Conservation (phyloP, 176 grass and related monocot genomes). For the Pontederia crassipes region DNA sequence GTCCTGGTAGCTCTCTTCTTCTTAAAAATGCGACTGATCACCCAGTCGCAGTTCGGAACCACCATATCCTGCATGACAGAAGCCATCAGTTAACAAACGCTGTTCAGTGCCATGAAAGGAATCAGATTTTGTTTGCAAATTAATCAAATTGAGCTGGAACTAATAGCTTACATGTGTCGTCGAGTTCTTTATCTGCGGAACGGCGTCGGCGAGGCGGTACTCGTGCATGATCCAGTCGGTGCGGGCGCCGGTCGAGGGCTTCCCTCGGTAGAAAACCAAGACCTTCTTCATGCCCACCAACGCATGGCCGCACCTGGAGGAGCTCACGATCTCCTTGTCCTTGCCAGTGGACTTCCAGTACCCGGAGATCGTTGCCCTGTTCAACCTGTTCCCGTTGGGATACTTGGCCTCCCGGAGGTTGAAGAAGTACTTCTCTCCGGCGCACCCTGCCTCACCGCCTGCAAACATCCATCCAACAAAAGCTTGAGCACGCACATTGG, state of each 20-base stretch:
- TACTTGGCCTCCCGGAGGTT: slow-evolving; percentile 64
- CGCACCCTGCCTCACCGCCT: slow-evolving; percentile 19
- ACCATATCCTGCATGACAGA: slow-evolving; percentile 8
- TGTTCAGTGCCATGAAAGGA: not conserved
- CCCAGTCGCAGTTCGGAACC: slow-evolving; percentile 36
- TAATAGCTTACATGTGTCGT: slow-evolving; percentile 15
- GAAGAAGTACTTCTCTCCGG: slow-evolving; percentile 64
- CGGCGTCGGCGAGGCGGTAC: slow-evolving; percentile 47
- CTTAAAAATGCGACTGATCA: slow-evolving; percentile 70
- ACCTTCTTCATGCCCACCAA: slow-evolving; percentile 53
- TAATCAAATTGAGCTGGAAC: not conserved
- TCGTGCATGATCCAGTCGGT: slow-evolving; percentile 78
- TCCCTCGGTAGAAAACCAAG: slow-evolving; percentile 57
- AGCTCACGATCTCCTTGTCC: slow-evolving; percentile 40
- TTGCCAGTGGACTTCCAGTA: slow-evolving; percentile 71
- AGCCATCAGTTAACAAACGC: slow-evolving; percentile 9
- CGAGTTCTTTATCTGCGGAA: slow-evolving; percentile 28
- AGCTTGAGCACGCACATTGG: slow-evolving; percentile 3
- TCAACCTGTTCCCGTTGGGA: slow-evolving; percentile 37
- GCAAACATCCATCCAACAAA: not conserved
- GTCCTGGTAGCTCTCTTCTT: slow-evolving; percentile 31
- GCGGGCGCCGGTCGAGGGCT: slow-evolving; percentile 29
- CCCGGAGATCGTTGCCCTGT: slow-evolving; percentile 40
- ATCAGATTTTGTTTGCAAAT: not conserved
- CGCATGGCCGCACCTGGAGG: slow-evolving; percentile 10